Evolutionary conservation across 768 basidiomycete species (phyloP).

Genomic region (Serendipita sp.): DNA sequence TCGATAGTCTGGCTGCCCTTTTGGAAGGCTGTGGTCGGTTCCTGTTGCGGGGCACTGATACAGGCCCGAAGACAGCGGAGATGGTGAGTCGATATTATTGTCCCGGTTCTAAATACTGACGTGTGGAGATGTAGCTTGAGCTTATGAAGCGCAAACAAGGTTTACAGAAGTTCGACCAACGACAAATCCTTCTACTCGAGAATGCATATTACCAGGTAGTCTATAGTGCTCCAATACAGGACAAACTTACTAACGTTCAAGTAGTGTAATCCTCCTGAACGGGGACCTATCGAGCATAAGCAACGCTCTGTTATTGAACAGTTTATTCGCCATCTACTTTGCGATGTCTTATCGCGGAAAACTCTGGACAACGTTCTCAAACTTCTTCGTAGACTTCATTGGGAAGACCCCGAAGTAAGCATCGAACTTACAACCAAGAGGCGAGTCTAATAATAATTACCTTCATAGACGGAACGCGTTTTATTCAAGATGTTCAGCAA

Average conservation of each 20-base stretch:
- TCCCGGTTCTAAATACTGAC: background rate
- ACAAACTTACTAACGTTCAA: slow-evolving; percentile 6
- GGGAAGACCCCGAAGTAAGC: slow-evolving; percentile 54
- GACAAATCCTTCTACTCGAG: slow-evolving; percentile 78
- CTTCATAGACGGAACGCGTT: slow-evolving; percentile 33
- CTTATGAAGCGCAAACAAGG: slow-evolving; percentile 90
- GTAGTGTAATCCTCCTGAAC: slow-evolving; percentile 94
- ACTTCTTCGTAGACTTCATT: slow-evolving; percentile 83
- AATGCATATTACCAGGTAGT: slow-evolving; percentile 94
- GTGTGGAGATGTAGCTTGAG: slow-evolving; percentile 46
- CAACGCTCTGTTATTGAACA: slow-evolving; percentile 72
- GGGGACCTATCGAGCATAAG: slow-evolving; percentile 72
- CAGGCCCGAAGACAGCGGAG: slow-evolving; percentile 66
- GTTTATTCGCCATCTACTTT: slow-evolving; percentile 93
- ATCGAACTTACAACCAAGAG: background rate
- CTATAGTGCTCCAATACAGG: background rate
- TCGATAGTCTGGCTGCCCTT: slow-evolving; percentile 83
- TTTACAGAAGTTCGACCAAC: slow-evolving; percentile 82
- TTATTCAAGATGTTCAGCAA: slow-evolving; percentile 90
- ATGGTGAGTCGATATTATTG: slow-evolving; percentile 43
- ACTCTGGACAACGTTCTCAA: slow-evolving; percentile 94
- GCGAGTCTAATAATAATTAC: slow-evolving; percentile 9
- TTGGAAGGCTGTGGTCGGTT: slow-evolving; percentile 92
- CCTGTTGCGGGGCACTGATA: slow-evolving; percentile 74
- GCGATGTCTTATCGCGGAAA: slow-evolving; percentile 81